A percentile compares a stretch with the other conserved stretches of the same genome.
phyloP scores from a whole-genome alignment of 805 yeast genomes.

The Starmerella riodocensis region DNA sequence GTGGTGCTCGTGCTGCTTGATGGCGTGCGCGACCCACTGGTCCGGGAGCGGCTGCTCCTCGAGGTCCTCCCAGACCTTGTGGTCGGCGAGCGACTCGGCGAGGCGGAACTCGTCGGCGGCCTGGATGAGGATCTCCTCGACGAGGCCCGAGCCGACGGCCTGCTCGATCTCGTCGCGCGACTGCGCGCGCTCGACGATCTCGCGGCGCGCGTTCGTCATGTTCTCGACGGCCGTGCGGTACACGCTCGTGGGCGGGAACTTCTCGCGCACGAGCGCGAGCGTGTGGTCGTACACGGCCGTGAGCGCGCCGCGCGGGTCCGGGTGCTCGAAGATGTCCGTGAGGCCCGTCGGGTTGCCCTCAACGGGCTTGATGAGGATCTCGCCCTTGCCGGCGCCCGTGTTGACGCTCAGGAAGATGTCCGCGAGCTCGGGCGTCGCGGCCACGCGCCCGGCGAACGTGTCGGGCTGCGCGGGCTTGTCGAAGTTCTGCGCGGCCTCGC shows the following conservation, averaged over 20 bases:
- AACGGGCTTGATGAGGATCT: conserved; percentile 41
- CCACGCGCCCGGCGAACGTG: conserved; percentile 20
- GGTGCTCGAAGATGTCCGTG: conserved; percentile 66
- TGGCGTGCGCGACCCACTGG: conserved; percentile 45
- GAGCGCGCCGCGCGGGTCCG: conserved; percentile 71
- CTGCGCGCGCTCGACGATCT: conserved; percentile 50
- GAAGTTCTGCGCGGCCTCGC: conserved; percentile 18
- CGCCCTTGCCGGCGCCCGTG: conserved; percentile 19
- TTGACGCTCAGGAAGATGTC: conserved; percentile 20
- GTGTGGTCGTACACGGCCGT: conserved; percentile 60
- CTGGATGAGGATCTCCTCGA: conserved; percentile 71
- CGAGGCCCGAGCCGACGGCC: conserved; percentile 66
- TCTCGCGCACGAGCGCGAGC: conserved; percentile 40
- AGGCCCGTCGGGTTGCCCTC: conserved; percentile 68
- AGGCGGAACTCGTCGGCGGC: conserved; percentile 68
- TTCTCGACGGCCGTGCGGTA: conserved; percentile 64
- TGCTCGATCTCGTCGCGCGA: conserved; percentile 54
- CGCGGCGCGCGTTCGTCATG: conserved; percentile 55
- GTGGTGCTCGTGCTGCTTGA: conserved; percentile 15
- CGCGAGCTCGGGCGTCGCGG: conserved; percentile 22
- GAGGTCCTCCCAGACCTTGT: conserved; percentile 68
- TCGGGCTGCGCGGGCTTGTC: conserved; percentile 11
- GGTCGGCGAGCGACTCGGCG: conserved; percentile 51
- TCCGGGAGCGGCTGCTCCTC: conserved; percentile 68
- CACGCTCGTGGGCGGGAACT: conserved; percentile 60